phyloP scores from a whole-genome alignment of 805 yeast genomes.

The Wickerhamomyces queroliae region DNA sequence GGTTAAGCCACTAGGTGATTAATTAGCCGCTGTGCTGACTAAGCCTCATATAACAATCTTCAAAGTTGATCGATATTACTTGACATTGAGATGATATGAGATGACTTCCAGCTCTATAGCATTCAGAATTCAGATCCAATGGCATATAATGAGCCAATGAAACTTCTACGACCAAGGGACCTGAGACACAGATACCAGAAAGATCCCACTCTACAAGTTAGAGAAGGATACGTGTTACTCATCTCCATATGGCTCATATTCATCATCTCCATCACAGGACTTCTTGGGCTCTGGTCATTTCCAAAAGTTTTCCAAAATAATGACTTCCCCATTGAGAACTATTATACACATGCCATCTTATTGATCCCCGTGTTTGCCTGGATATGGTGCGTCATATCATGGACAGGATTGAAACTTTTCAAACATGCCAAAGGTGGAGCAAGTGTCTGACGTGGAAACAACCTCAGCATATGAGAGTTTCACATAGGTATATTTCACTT shows the following conservation, averaged over 20 bases:
- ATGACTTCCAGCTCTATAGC: no score
- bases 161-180: constrained; percentile 8
- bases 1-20: no score
- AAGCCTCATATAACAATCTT: no score
- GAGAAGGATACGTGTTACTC: constrained; percentile 9
- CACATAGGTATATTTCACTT: background rate
- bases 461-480: no score
- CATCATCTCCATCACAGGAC: constrained; percentile 4
- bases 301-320: constrained; percentile 15
- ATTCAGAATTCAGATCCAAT: background rate
- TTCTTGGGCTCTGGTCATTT: constrained; percentile 7
- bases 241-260: constrained; percentile 7
- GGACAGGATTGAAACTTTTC: constrained; percentile 79
- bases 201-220: constrained; percentile 4
- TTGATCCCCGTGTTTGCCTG: constrained; percentile 35
- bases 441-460: no score
- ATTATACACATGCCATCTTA: constrained; percentile 29
- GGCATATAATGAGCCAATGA: constrained; percentile 2
- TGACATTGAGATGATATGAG: no score
- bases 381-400: constrained; percentile 70
- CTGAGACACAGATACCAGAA: background rate
- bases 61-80: no score
- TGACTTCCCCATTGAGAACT: constrained; percentile 33
- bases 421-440: constrained; percentile 69
- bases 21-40: no score